Evolutionary conservation across 495 filamentous ascomycete species (phyloP).

Genomic region (Aeminium ludgeri): DNA sequence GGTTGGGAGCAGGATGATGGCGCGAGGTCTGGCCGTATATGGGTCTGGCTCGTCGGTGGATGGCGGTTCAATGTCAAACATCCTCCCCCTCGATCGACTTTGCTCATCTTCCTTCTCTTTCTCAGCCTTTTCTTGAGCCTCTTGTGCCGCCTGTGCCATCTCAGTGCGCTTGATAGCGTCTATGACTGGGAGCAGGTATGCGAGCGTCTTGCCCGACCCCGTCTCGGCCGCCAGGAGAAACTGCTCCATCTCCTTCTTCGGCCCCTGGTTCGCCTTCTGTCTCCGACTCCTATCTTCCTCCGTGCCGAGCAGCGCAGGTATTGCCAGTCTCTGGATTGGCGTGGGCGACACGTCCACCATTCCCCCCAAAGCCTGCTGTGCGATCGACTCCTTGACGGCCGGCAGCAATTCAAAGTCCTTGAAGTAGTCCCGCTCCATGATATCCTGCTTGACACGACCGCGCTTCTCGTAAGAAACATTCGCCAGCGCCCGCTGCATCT

Average conservation of each 20-base stretch:
- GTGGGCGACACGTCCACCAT: constrained; percentile 61
- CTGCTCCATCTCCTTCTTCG: constrained; percentile 37
- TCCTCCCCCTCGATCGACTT: background rate
- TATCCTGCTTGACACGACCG: constrained; percentile 46
- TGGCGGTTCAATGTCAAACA: constrained; percentile 37
- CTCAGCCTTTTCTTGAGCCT: constrained; percentile 31
- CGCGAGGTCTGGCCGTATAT: constrained; percentile 58
- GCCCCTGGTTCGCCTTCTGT: constrained; percentile 20
- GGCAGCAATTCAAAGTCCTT: constrained; percentile 61
- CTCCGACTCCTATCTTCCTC: constrained; percentile 19
- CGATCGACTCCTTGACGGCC: constrained; percentile 54
- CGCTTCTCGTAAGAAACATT: constrained; percentile 59
- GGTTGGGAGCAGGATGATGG: constrained; percentile 81
- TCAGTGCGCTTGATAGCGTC: constrained; percentile 73
- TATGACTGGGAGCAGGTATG: constrained; percentile 68
- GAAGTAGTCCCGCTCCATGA: constrained; percentile 58
- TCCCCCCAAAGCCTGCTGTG: constrained; percentile 49
- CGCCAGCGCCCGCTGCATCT: constrained; percentile 73
- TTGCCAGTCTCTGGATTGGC: constrained; percentile 72
- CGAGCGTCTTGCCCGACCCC: constrained; percentile 88
- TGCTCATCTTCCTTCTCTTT: constrained; percentile 29
- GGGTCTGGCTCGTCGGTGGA: constrained; percentile 48
- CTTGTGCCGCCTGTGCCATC: constrained; percentile 37
- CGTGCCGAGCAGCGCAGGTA: constrained; percentile 54
- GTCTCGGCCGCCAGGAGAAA: constrained; percentile 91